phyloP scores from a whole-genome alignment of 129 eudicot species.

The Cynara cardunculus region DNA sequence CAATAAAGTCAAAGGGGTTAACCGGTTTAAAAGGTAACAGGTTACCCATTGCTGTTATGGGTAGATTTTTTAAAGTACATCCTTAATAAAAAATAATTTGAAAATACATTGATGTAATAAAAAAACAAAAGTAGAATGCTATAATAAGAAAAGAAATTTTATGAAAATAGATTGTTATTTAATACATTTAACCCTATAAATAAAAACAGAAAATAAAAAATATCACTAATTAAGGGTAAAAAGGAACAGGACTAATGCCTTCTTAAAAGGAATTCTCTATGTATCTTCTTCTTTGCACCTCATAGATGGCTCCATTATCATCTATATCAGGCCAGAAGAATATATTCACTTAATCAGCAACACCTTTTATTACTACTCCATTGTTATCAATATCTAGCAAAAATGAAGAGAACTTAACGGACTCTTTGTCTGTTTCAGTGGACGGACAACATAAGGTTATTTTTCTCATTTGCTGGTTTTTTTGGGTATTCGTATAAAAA shows the following conservation, averaged over 20 bases:
- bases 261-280: neutral
- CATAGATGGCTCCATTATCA: neutral
- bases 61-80: too few species aligned
- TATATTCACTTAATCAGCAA: neutral
- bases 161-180: too few species aligned
- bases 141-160: too few species aligned
- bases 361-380: neutral
- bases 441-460: neutral
- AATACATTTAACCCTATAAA: too few species aligned
- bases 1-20: too few species aligned
- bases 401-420: neutral
- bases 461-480: neutral
- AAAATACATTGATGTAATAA: too few species aligned
- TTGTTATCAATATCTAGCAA: neutral
- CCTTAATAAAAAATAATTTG: too few species aligned
- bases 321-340: neutral
- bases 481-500: too few species aligned
- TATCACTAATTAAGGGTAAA: neutral
- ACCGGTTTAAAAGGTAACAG: too few species aligned
- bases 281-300: neutral
- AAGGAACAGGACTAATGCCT: neutral
- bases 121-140: too few species aligned
- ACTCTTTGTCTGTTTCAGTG: neutral
- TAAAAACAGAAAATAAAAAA: neutral
- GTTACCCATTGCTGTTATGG: too few species aligned